These are phyloP conservation scores for Arachis stenosperma DNA, from an alignment of 306 rosid species.

Conservation along the genomic window DNA sequence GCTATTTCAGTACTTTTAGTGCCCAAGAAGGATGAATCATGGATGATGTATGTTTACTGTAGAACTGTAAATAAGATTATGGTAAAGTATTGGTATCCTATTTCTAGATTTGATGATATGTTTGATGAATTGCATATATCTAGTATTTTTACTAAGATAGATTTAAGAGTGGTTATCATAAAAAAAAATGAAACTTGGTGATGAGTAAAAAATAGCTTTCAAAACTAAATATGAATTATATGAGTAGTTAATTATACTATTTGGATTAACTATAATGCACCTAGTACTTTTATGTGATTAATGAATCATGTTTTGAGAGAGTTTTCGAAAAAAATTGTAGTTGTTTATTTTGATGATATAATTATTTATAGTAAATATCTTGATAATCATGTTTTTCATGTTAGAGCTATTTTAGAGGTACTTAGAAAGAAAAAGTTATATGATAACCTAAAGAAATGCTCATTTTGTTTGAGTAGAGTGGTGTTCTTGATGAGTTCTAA, in stretches of 20 bases:
- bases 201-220: too few relatives aligned
- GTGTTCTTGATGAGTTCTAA: too few relatives aligned
- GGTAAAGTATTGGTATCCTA: not conserved
- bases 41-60: not conserved
- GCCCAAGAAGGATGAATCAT: not conserved
- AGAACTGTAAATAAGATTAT: too few relatives aligned
- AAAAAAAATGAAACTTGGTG: too few relatives aligned
- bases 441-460: not conserved
- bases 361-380: not conserved
- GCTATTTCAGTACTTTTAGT: too few relatives aligned
- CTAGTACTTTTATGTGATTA: not conserved
- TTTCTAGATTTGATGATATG: not conserved
- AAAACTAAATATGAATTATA: too few relatives aligned
- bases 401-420: too few relatives aligned
- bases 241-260: not conserved
- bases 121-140: not conserved
- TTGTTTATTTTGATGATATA: not conserved
- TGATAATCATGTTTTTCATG: too few relatives aligned
- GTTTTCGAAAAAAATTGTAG: not conserved
- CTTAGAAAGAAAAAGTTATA: not conserved
- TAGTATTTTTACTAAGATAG: not conserved
- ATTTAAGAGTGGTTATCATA: too few relatives aligned
- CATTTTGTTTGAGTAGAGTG: too few relatives aligned
- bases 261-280: not conserved
- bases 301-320: not conserved